Evolutionary conservation across 768 basidiomycete genomes (phyloP), one percentile per base, ranked within the genome.

Genomic region (Gloeopeniophorella convolvens): DNA sequence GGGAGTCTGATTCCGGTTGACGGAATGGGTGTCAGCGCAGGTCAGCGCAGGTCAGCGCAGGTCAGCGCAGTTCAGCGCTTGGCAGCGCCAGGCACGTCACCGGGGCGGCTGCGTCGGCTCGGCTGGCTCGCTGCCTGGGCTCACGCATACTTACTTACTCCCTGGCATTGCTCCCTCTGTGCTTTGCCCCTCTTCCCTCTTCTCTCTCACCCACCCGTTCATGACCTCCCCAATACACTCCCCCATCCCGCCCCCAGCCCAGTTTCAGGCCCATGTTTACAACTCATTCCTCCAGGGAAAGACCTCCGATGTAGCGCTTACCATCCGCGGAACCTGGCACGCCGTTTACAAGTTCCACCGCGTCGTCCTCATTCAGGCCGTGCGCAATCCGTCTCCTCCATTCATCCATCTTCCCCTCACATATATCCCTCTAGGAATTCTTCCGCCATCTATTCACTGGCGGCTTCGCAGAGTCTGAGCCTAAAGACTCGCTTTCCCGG

Each of bases 351-450:
- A 73, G 36, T 71, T 92, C 5, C 93, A 96, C 66, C 77, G 82
- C 21, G 83, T 94, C 45, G 80, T 96, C 32, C 80, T 95, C 51
- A 89, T 91, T 35, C 93, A 95, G 66, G 82, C 90, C 8, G 89
- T 89, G 47, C 12, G 55, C 23, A n/a, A 18, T 42, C 27, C 16
- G 33, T 34, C 26, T 18, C 21, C 32, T 42, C 7, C 28, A 5
- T 30, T 35, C 3, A 15, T 4, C 18, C 24, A n/a, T 26, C 20
- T 3, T 24, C 16, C 10, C 24, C 47, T 48, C 18, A 34, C 39
- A 37, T 54, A 35, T 39, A 13, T 32, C 43, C 53, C 42, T 58
- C 1, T 60, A 88, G 83, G 92, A 86, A 10, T 96, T 91, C 74
- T 94, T 95, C 68, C 75, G 80, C 41, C 83, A 88, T 27, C 76